phyloP scores from a whole-genome alignment of 352 stramenopile species.

The Peronosclerospora sorghi region DNA sequence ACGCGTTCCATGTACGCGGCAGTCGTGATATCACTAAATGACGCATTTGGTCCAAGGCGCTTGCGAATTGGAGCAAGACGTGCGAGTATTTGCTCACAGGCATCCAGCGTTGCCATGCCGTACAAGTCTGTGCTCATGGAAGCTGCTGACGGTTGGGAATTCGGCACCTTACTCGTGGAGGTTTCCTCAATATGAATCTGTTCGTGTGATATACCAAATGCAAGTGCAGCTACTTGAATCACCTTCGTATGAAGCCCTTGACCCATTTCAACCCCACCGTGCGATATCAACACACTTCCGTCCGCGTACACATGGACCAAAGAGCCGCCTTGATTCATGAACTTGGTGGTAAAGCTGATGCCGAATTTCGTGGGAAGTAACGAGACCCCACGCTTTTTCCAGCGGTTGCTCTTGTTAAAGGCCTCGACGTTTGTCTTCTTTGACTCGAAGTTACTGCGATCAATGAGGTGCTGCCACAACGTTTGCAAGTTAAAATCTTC shows the following conservation, averaged over 20 bases:
- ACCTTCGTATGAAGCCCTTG: slow-evolving; percentile 96
- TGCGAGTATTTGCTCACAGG: slow-evolving; percentile 90
- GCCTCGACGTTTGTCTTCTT: slow-evolving; percentile 54
- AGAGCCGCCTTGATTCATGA: slow-evolving; percentile 94
- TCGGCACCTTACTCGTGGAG: slow-evolving; percentile 91
- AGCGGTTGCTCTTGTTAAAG: slow-evolving; percentile 89
- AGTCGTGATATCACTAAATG: slow-evolving; percentile 76
- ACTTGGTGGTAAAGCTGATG: slow-evolving; percentile 94
- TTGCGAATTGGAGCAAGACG: slow-evolving; percentile 81
- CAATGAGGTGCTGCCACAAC: slow-evolving; percentile 71
- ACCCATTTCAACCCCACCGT: slow-evolving; percentile 96
- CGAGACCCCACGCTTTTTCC: slow-evolving; percentile 85
- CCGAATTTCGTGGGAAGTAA: slow-evolving; percentile 89
- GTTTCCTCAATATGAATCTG: slow-evolving; percentile 92
- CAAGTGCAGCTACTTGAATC: slow-evolving; percentile 80
- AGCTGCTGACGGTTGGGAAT: slow-evolving; percentile 89
- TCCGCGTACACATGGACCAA: slow-evolving; percentile 95
- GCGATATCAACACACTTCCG: slow-evolving; percentile 90
- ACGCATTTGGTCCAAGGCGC: slow-evolving; percentile 45
- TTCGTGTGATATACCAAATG: slow-evolving; percentile 88
- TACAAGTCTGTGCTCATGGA: slow-evolving; percentile 95
- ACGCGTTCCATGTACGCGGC: slow-evolving; percentile 88
- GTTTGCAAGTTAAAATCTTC: slow-evolving; percentile 86
- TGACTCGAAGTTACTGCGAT: slow-evolving; percentile 55
- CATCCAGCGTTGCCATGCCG: slow-evolving; percentile 94